Base-by-base conservation (phyloP, 345 rosid genomes). In the Gossypium mustelinum region DNA sequence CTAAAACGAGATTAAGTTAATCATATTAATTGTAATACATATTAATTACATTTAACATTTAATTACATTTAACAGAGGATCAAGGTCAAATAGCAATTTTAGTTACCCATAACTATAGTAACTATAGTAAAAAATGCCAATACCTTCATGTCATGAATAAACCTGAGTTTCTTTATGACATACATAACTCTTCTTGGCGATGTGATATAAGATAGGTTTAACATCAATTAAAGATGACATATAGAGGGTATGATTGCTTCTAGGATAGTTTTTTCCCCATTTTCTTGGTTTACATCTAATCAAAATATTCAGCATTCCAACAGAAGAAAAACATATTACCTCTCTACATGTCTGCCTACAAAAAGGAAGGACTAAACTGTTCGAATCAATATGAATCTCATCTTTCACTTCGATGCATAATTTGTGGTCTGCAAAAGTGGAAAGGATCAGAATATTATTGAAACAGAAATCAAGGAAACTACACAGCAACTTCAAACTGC, bases 311-410 rank as follows among this genome's bases (percentile, higher is more conserved):
- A 18, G 27, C 20, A 50, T 54, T 48, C 43, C 16, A 54, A 20
- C 63, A 18, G 16, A 22, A 55, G 52, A 1, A 45, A 14, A 51
- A 17, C 17, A 24, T 7, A 72, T 74, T 81, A 96, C 99, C 98
- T 90, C 90, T 80, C 73, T 79, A 84, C 99, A 96, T 72, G 84
- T 85, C 74, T 81, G 79, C 79, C 92, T 91, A 80, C 99, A 96
- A 77, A 89, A 93, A 14, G 87, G 81, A 76, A 80, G 56, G 27
- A 73, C 39, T 58, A 85, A 79, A 80, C 80, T 73, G 75, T 54
- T 62, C 25, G 82, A 80, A 20, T 87, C 86, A 81, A 52, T 52
- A 56, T 79, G 77, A 81, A 62, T 77, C 58, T 65, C 76, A 84
- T 86, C 91, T 75, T 69, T 59, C 76, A 82, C 90, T 75, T 75